phyloP scores from a whole-genome alignment of 164 flowering plant species.

The Tinospora cordifolia region DNA sequence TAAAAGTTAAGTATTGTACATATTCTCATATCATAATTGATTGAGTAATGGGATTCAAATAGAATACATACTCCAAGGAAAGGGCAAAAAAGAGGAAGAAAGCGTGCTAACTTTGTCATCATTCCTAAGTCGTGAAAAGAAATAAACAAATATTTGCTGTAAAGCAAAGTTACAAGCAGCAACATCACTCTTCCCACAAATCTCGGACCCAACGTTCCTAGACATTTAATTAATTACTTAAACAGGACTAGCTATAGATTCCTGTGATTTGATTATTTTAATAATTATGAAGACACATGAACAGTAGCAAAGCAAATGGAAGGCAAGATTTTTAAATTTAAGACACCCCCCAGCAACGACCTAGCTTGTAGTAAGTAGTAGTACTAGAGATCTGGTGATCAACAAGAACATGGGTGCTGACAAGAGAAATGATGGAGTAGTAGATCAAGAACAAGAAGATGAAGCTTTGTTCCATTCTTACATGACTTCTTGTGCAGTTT shows the following conservation, averaged over 20 bases:
- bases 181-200: not conserved
- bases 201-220: slow-evolving; percentile 3
- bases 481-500: slow-evolving; percentile 26
- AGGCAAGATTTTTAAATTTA: not conserved
- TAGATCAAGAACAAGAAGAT: slow-evolving; percentile 25
- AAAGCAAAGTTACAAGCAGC: slow-evolving; percentile 11
- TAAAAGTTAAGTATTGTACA: too few species aligned
- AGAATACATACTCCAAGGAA: too few species aligned
- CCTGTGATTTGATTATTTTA: too few species aligned
- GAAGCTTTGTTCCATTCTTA: slow-evolving; percentile 34
- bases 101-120: slow-evolving; percentile 45
- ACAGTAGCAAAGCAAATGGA: not conserved
- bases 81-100: slow-evolving; percentile 10
- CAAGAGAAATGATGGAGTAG: not conserved
- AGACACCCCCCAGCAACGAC: not conserved
- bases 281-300: not conserved
- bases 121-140: slow-evolving; percentile 23
- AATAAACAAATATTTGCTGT: slow-evolving; percentile 25
- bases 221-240: too few species aligned
- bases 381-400: too few species aligned
- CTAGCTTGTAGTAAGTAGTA: too few species aligned
- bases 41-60: too few species aligned
- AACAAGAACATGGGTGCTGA: slow-evolving; percentile 4
- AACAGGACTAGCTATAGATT: too few species aligned
- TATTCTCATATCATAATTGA: too few species aligned